Base-by-base conservation (phyloP, 495 filamentous ascomycete genomes). In the Podospora anserina region DNA sequence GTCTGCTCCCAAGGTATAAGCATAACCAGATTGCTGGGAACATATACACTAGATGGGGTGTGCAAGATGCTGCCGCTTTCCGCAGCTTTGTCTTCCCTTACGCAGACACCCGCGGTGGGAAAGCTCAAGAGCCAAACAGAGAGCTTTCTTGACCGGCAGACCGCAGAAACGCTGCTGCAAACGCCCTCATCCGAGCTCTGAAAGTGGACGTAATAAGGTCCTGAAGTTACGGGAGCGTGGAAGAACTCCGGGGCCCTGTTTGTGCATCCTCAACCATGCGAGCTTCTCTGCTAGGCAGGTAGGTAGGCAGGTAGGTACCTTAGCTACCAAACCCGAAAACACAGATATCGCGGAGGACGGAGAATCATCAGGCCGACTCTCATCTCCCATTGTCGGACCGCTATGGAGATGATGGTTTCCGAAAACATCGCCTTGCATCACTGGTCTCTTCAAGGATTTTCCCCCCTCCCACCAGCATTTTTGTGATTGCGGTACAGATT, bases 1-100 rank as follows among this genome's bases (percentile, higher is more conserved):
- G 59, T 20, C 28, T 65, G 32, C n/a, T 34, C 18, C 28, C 27
- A 32, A 15, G 63, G 19, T 18, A 64, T 69, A 75, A 74, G 67
- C 72, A 70, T 74, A 74, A 72, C 75, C 71, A 61, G 57, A 72
- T 39, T 53, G 68, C 64, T 49, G 71, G 71, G 66, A 72, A 65
- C 27, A 65, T 44, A 26, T 28, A 32, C 30, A 32, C 30, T 32
- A 20, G 27, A 53, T 34, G 60, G 44, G 23, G 44, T 56, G 34
- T 69, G 68, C 66, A 32, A 70, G 73, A 77, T 75, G 66, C 70
- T 75, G 76, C 72, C 67, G 69, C 63, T 69, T 49, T 66, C 75
- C 76, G 76, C 28, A 56, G 53, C 13, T 70, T 65, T 61, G 54
- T 44, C 59, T 53, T 39, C 60, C 67, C 34, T 63, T 18, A 72